These are phyloP conservation scores for Fraxinus floribunda DNA, from an alignment of 305 asterid species.

Conservation along the genomic window DNA sequence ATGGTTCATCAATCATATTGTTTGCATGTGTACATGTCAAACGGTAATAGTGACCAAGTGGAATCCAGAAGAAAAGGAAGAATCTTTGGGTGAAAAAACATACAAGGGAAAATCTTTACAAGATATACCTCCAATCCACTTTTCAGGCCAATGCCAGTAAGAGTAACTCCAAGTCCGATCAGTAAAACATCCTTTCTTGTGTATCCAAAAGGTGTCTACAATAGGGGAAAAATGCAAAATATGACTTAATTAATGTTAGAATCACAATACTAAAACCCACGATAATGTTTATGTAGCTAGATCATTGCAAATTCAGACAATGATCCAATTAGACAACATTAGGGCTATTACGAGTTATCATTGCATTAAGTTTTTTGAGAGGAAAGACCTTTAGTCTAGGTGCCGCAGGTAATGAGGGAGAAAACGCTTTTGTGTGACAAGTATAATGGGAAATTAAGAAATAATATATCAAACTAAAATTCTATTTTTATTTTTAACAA, in stretches of 20 bases:
- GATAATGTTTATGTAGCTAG: not conserved
- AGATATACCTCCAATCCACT: constrained; percentile 43
- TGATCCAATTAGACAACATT: not conserved
- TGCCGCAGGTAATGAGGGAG: not conserved
- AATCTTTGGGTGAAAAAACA: not conserved
- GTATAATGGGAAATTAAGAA: not conserved
- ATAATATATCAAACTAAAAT: not conserved
- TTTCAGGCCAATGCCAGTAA: constrained; percentile 44
- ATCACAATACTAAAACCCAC: constrained; percentile 3
- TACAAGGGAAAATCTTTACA: not conserved
- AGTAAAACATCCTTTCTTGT: constrained; percentile 86
- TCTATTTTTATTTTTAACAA: not conserved
- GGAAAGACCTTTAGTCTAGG: not conserved
- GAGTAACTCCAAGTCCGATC: constrained; percentile 75
- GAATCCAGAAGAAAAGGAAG: not conserved
- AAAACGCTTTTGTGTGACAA: not conserved
- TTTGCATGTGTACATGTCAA: not conserved
- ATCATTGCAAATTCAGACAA: not conserved
- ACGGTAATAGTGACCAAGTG: not conserved
- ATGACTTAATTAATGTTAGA: not conserved
- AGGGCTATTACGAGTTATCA: not conserved
- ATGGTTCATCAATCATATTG: no score
- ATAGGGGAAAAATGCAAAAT: not conserved
- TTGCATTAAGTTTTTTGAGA: not conserved
- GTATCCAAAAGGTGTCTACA: constrained; percentile 63